Percentiles rank a stretch among this genome's conserved stretches.
These are phyloP conservation scores for Ceratobasidium sp. DNA, from an alignment of 1,284 basidiomycete genomes.

Conservation along the genomic window DNA sequence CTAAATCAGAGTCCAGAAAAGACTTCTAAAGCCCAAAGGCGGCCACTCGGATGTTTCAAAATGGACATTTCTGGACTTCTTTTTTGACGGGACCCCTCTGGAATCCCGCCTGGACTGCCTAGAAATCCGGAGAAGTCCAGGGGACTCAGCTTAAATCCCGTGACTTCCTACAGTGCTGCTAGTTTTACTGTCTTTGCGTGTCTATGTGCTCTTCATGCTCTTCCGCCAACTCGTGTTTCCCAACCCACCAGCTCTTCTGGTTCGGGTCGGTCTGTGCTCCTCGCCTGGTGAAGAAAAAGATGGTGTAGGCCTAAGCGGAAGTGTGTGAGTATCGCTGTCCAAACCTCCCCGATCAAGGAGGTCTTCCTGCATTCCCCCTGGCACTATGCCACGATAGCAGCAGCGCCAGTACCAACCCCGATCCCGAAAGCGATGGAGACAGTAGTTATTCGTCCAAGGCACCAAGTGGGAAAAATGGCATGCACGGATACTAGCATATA, in stretches of 20 bases:
- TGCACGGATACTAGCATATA: neutral
- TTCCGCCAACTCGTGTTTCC: slow-evolving; percentile 74
- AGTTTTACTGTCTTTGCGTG: too few species aligned
- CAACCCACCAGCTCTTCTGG: slow-evolving; percentile 50
- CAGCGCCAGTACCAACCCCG: slow-evolving; percentile 16
- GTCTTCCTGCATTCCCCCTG: neutral
- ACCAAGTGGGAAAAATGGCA: too few species aligned
- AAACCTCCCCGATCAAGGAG: slow-evolving; percentile 27
- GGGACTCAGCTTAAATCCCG: neutral
- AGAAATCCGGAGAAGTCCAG: neutral
- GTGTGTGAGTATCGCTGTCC: slow-evolving; percentile 15
- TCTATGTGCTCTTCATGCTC: slow-evolving; percentile 81
- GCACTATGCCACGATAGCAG: neutral
- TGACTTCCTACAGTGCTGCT: slow-evolving; percentile 13
- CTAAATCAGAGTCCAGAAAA: too few species aligned
- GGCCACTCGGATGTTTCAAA: neutral
- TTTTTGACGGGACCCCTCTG: neutral
- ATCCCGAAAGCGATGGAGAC: slow-evolving; percentile 30
- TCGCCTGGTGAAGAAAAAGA: slow-evolving; percentile 48
- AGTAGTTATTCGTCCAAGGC: slow-evolving; percentile 5
- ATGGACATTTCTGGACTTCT: neutral
- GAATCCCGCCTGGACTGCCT: neutral
- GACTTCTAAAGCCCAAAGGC: too few species aligned
- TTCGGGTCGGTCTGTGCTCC: slow-evolving; percentile 57
- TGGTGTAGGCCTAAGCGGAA: slow-evolving; percentile 31